Evolutionary conservation across 352 stramenopile genomes (phyloP), one percentile per base, ranked within the genome.

Genomic region (Pythium volutum): DNA sequence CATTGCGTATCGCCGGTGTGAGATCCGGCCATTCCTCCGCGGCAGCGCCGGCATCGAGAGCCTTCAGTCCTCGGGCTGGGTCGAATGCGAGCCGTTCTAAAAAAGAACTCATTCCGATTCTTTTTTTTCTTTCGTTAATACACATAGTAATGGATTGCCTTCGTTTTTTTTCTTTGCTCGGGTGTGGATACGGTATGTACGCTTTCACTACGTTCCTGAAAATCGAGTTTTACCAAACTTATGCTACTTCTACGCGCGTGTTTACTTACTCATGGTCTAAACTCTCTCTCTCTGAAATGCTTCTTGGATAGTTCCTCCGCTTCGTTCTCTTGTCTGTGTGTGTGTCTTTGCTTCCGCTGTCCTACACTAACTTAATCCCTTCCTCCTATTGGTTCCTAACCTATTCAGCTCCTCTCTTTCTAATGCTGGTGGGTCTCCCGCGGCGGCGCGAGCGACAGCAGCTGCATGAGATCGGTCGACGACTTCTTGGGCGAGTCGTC

Each of bases 21-120:
- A 85, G 62, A 66, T 90, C 29, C 79, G 87, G 48, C 77, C 81
- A 64, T 69, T 89, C 41, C 67, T 91, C 51, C 78, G 83, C 43
- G 76, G 74, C 54, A 68, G 66, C 16, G 59, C 70, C 14, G 71
- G 74, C 29, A 74, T 81, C 33, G 67, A 70, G 22, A 87, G 57
- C 25, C 69, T 85, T 23, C 76, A 82, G n/a, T 71, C 61, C 38
- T 75, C 76, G 51, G 79, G 81, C 15, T 89, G 79, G 79, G 70
- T 75, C 29, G 77, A 85, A 59, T 88, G 77, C 64, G 79, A 88
- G 63, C 76, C 75, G 22, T 81, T 81, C 41, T 90, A 67, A 65
- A 34, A n/a, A 16, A 39, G 16, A 15, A 14, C 22, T 3, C 20
- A 12, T 46, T 38, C 1, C 16, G 20, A 20, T 9, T 36, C 41